Evolutionary conservation across 805 yeast species (phyloP).

Genomic region (Kluyveromyces starmeri): DNA sequence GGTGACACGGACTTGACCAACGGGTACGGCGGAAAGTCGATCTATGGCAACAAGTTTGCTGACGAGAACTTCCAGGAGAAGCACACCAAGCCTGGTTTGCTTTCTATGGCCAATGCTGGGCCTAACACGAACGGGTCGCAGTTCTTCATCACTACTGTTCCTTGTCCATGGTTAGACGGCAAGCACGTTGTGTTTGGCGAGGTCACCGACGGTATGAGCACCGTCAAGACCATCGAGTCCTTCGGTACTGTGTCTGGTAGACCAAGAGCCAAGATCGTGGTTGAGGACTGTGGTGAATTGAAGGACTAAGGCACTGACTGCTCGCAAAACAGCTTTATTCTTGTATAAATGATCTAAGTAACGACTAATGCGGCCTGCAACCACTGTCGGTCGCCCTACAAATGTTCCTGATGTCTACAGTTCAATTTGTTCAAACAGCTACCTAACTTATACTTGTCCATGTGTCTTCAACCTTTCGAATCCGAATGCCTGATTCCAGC

Average conservation of each 20-base stretch:
- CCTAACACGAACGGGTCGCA: constrained; percentile 91
- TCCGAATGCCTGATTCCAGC: too few relatives aligned
- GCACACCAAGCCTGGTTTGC: constrained; percentile 72
- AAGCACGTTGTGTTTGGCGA: constrained; percentile 75
- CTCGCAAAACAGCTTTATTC: too few relatives aligned
- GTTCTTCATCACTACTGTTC: constrained; percentile 77
- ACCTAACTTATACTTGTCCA: too few relatives aligned
- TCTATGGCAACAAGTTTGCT: constrained; percentile 60
- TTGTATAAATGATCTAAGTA: too few relatives aligned
- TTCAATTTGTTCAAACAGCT: too few relatives aligned
- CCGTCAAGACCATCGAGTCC: constrained; percentile 51
- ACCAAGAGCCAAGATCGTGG: constrained; percentile 53
- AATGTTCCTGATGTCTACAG: too few relatives aligned
- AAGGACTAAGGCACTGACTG: constrained; percentile 5
- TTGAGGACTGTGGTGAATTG: constrained; percentile 54
- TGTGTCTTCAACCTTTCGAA: too few relatives aligned
- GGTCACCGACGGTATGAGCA: constrained; percentile 55
- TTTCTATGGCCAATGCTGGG: constrained; percentile 92
- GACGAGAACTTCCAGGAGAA: constrained; percentile 57
- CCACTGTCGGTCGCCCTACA: too few relatives aligned
- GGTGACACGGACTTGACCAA: constrained; percentile 81
- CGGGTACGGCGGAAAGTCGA: constrained; percentile 91
- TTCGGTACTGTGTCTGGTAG: constrained; percentile 61
- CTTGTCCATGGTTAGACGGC: constrained; percentile 72
- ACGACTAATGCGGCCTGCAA: too few relatives aligned